Evolutionary conservation across 2,329 filamentous ascomycete genomes (phyloP).

Genomic region (Calonectria crousiana): DNA sequence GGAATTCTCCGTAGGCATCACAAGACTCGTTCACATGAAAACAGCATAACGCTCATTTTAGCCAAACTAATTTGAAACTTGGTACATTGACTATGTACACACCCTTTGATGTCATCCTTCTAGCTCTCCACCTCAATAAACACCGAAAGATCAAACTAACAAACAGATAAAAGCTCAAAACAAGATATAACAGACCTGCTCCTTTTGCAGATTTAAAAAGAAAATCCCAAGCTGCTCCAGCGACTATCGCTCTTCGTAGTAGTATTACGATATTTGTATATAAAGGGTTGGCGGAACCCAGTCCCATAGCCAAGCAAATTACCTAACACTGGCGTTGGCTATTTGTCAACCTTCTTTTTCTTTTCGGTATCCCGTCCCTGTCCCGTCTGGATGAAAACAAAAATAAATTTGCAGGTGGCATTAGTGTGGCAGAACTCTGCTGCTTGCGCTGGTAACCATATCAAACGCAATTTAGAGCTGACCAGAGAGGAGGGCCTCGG

Average conservation of each 20-base stretch:
- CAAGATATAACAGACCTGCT: not conserved
- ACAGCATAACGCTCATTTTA: not conserved
- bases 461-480: conserved; percentile 67
- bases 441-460: conserved; percentile 22
- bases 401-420: conserved; percentile 33
- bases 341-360: conserved; percentile 38
- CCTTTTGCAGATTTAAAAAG: conserved; percentile 17
- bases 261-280: conserved; percentile 42
- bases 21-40: not conserved
- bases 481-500: conserved; percentile 82
- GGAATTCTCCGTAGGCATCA: too few relatives aligned
- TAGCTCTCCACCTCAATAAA: conserved; percentile 36
- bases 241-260: conserved; percentile 28
- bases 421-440: conserved; percentile 29
- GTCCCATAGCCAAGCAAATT: conserved; percentile 29
- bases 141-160: conserved; percentile 30
- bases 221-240: conserved; percentile 25
- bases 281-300: conserved; percentile 23
- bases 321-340: conserved; percentile 23
- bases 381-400: conserved; percentile 37
- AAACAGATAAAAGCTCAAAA: conserved; percentile 9
- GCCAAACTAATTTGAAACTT: conserved; percentile 35
- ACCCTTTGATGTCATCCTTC: conserved; percentile 14
- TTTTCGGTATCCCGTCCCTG: conserved; percentile 40
- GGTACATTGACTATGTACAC: conserved; percentile 42